These are phyloP conservation scores for Populus euphratica DNA, from an alignment of 345 rosid genomes.

Conservation along the genomic window DNA sequence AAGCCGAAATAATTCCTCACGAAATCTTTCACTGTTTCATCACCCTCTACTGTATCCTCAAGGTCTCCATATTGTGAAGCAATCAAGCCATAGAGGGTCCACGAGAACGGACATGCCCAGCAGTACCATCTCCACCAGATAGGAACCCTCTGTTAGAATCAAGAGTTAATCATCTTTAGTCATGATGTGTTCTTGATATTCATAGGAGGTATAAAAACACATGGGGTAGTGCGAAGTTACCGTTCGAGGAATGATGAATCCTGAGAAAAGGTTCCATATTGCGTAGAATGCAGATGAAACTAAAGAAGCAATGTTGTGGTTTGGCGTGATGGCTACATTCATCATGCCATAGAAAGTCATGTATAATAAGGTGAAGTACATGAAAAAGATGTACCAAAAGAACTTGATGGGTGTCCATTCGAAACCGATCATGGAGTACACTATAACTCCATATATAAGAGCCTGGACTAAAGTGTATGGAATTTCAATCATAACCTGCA, in stretches of 20 bases:
- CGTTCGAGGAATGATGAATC: constrained; percentile 50
- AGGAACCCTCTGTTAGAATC: constrained; percentile 47
- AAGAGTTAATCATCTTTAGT: not conserved
- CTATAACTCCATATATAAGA: constrained; percentile 45
- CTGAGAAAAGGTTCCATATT: constrained; percentile 64
- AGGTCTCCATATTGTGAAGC: constrained; percentile 57
- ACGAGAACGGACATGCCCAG: constrained; percentile 51
- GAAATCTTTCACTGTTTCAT: constrained; percentile 53
- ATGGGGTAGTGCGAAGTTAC: constrained; percentile 17
- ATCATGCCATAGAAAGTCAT: constrained; percentile 68
- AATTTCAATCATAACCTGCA: constrained; percentile 50
- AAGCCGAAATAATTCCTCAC: constrained; percentile 53
- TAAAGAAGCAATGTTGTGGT: constrained; percentile 50
- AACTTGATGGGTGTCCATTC: constrained; percentile 47
- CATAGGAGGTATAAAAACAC: not conserved
- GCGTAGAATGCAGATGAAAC: constrained; percentile 43
- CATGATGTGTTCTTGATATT: not conserved
- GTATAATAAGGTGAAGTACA: constrained; percentile 58
- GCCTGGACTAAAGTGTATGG: constrained; percentile 50
- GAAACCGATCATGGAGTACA: constrained; percentile 60
- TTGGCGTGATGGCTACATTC: constrained; percentile 58
- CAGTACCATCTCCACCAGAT: constrained; percentile 76
- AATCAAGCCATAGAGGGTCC: constrained; percentile 55
- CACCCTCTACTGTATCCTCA: constrained; percentile 29
- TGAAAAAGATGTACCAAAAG: constrained; percentile 57